Base-by-base conservation (phyloP, 2,329 filamentous ascomycete species). In the Drechslera avenae region DNA sequence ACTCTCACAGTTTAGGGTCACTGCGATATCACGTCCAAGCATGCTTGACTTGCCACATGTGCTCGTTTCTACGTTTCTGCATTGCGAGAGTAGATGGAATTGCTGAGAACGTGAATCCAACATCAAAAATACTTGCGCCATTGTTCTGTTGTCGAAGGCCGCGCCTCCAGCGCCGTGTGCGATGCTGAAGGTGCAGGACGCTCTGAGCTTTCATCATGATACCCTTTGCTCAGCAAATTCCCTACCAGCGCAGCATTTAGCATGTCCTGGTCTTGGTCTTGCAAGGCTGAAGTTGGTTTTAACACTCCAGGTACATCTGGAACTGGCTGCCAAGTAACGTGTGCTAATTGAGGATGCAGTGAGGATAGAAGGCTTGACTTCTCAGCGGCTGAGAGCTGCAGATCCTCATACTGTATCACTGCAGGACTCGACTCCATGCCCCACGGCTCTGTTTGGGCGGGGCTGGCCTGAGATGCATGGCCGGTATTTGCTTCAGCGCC, bases 81-180 rank as follows among this genome's bases (percentile, higher is more conserved):
- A 21, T 30, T 17, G 4, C 13, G 23, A 14, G 17, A 17, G 9
- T n/a, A n/a, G n/a, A n/a, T n/a, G n/a, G n/a, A n/a, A n/a, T n/a
- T n/a, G n/a, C n/a, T n/a, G n/a, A n/a, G n/a, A n/a, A n/a, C n/a
- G n/a, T n/a, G n/a, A n/a, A n/a, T n/a, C n/a, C n/a, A n/a, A n/a
- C 8, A 23, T 51, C 34, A 60, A 39, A 60, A 60, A 31, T 60
- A 60, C 43, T 56, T 60, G 17, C 57, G 47, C 55, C 55, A 60
- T 48, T 46, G 28, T 28, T 56, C 49, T 35, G 47, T 31, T 16
- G 34, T 40, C 3, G 32, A 2, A 21, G 30, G 12, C 16, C 39
- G 34, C 32, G 37, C 8, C 7, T 23, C 17, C 23, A 39, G 19
- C 8, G 2, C n/a, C 16, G 34, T 19, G n/a, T 28, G 14, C 17